Evolutionary conservation across 805 yeast genomes (phyloP), one percentile per base, ranked within the genome.

Genomic region (Hanseniaspora lachancei): DNA sequence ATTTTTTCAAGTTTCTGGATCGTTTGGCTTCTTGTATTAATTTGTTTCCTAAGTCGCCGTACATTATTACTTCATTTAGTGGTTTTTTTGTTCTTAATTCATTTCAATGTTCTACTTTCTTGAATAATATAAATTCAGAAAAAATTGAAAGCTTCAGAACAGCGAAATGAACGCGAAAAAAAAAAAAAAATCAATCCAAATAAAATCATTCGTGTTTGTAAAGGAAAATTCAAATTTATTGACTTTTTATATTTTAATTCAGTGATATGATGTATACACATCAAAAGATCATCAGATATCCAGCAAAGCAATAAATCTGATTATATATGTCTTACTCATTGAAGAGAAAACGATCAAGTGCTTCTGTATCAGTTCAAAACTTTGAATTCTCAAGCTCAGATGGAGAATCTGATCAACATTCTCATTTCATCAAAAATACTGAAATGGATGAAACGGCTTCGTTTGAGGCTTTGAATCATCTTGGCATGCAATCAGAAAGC

Each of bases 1-100:
- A 59, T 58, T 55, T 62, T 61, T 53, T 57, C 35, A 91, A 69
- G 23, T 79, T 76, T 58, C 76, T 77, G 0, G 95, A 72, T 60
- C 97, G 73, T 59, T 89, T 84, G 16, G 97, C 93, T 57, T 93
- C 97, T 38, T 80, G 73, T 1, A 86, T 75, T n/a, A 91, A 77
- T 66, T 91, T 91, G 58, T 80, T 78, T 2, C 91, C 96, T 5
- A 78, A 63, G 62, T 89, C 97, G 32, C 97, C 97, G 63, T 87
- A 87, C 98, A 91, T 91, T 24, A 2, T 16, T 39, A n/a, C 20
- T 32, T 10, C 23, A 35, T 15, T 52, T 29, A 15, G 24, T 27
- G 21, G 4, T 43, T 23, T 21, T 36, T 5, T n/a, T n/a, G 6
- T 6, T 24, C 27, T 5, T 21, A 46, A 12, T 18, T 6, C n/a